phyloP scores from a whole-genome alignment of 208 protist species.

The Tritrichomonas musculus region DNA sequence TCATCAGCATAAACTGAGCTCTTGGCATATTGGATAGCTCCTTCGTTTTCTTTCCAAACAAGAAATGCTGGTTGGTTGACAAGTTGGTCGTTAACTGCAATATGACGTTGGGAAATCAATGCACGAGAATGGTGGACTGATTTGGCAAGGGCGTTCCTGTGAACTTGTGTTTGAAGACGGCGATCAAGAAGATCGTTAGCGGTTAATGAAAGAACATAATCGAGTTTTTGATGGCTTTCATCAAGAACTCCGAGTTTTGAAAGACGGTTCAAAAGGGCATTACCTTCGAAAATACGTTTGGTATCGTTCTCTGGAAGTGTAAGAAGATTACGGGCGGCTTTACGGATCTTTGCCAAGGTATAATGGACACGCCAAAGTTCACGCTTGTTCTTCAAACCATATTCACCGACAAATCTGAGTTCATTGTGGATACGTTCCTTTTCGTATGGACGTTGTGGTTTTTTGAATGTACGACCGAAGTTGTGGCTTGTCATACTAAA shows the following conservation, averaged over 20 bases:
- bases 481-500: constrained; percentile 61
- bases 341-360: constrained; percentile 95
- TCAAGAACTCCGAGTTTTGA: constrained; percentile 93
- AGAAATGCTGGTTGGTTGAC: constrained; percentile 29
- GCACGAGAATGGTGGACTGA: constrained; percentile 99
- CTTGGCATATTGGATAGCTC: not conserved
- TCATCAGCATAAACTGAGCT: not conserved
- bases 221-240: constrained; percentile 94
- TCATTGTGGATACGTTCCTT: constrained; percentile 98
- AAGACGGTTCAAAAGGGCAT: constrained; percentile 95
- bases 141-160: constrained; percentile 93
- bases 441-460: constrained; percentile 97
- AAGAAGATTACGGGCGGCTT: constrained; percentile 92
- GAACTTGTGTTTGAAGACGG: constrained; percentile 96
- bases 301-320: constrained; percentile 94
- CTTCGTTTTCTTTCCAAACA: constrained; percentile 20
- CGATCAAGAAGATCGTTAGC: constrained; percentile 97
- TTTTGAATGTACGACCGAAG: constrained; percentile 85
- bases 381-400: constrained; percentile 93
- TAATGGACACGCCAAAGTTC: constrained; percentile 97
- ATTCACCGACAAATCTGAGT: constrained; percentile 97
- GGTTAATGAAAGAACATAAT: constrained; percentile 98
- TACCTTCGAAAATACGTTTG: constrained; percentile 89
- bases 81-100: constrained; percentile 51
- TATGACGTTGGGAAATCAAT: constrained; percentile 97